phyloP scores from a whole-genome alignment of 2,329 filamentous ascomycete species.

The Colletotrichum sp. region DNA sequence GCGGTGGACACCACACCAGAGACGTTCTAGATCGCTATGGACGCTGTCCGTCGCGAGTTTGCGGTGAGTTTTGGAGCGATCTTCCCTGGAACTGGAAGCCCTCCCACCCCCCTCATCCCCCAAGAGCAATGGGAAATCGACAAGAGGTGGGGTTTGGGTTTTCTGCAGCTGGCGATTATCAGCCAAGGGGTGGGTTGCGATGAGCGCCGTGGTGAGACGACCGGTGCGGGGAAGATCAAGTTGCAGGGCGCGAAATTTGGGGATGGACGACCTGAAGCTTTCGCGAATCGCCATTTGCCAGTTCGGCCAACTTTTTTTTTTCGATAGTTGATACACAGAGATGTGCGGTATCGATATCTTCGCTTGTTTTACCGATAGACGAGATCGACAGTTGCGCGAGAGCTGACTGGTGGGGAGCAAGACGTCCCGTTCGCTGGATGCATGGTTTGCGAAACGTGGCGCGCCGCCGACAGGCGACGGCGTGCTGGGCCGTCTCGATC shows the following conservation, averaged over 20 bases:
- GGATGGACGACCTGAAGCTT: not conserved
- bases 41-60: conserved; percentile 12
- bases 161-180: not conserved
- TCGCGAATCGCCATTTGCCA: not conserved
- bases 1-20: not conserved
- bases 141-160: not conserved
- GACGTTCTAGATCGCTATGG: conserved; percentile 17
- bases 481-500: not conserved
- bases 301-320: not conserved
- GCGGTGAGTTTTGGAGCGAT: conserved; percentile 12
- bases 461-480: not conserved
- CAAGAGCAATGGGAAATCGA: not conserved
- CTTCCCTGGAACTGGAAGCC: conserved; percentile 1
- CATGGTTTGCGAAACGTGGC: not conserved
- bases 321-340: not conserved
- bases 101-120: not conserved
- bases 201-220: conserved; percentile 1
- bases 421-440: not conserved
- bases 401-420: not conserved
- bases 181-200: not conserved
- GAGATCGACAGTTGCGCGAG: not conserved
- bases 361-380: not conserved
- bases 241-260: not conserved
- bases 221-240: conserved; percentile 9
- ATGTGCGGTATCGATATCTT: not conserved